phyloP scores from a whole-genome alignment of 768 basidiomycete genomes.

The Tephrocybe sp. region DNA sequence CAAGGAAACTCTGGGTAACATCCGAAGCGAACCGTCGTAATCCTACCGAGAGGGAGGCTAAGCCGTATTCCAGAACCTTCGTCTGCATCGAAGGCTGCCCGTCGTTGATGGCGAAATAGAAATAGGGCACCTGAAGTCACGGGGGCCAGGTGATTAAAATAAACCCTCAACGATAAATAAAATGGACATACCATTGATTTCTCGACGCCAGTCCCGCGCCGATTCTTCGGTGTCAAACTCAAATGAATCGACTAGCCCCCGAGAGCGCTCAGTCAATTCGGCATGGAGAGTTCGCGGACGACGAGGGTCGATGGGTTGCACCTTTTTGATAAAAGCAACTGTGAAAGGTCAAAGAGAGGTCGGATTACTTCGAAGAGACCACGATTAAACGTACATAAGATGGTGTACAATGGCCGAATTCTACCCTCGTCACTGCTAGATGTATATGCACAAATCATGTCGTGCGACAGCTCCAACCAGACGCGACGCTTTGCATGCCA shows the following conservation, averaged over 20 bases:
- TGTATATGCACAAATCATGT: conserved; percentile 57
- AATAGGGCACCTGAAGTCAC: conserved; percentile 39
- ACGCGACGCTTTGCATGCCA: conserved; percentile 45
- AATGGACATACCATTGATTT: conserved; percentile 36
- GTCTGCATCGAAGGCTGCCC: conserved; percentile 28
- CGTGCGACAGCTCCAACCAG: conserved; percentile 61
- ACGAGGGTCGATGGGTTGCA: conserved; percentile 43
- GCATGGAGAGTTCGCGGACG: conserved; percentile 40
- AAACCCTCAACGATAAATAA: not conserved
- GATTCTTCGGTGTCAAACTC: conserved; percentile 62
- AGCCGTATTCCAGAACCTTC: conserved; percentile 39
- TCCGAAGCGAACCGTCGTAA: conserved; percentile 24
- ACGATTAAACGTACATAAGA: conserved; percentile 41
- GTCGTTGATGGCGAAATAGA: conserved; percentile 41
- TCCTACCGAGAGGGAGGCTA: conserved; percentile 41
- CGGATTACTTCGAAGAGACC: not conserved
- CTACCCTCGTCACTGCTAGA: conserved; percentile 53
- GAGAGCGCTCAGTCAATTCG: conserved; percentile 27
- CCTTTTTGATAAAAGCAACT: conserved; percentile 49
- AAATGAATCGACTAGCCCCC: conserved; percentile 23
- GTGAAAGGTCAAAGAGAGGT: not conserved
- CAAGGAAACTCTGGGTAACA: conserved; percentile 24
- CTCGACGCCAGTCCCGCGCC: conserved; percentile 45
- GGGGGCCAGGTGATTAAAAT: not conserved
- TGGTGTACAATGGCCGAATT: conserved; percentile 48